Evolutionary conservation across 192 early-diverging fungal species (phyloP).

Genomic region (Backusella macrospora): DNA sequence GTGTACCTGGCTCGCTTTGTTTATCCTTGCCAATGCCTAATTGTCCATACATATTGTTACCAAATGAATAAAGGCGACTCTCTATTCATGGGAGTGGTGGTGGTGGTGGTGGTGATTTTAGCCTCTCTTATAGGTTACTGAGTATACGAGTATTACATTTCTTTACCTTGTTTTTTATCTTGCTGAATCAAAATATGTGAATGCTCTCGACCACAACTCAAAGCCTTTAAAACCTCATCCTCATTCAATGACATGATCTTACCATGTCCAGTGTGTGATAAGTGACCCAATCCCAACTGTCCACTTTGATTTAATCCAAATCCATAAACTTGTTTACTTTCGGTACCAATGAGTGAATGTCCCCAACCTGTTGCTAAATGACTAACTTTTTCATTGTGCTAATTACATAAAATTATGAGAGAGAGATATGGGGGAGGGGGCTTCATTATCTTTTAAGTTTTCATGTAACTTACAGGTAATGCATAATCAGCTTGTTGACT

Average conservation of each 20-base stretch:
- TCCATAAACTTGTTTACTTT: constrained; percentile 20
- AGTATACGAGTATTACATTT: neutral
- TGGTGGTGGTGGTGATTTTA: neutral
- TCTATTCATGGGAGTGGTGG: neutral
- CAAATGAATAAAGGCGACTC: constrained; percentile 53
- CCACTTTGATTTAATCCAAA: constrained; percentile 40
- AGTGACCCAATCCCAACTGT: constrained; percentile 30
- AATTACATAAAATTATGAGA: neutral
- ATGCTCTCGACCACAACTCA: constrained; percentile 72
- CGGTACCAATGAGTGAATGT: constrained; percentile 33
- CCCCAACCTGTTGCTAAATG: constrained; percentile 41
- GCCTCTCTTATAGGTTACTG: neutral
- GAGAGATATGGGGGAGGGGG: too few species aligned
- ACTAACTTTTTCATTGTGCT: constrained; percentile 19
- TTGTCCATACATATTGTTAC: constrained; percentile 73
- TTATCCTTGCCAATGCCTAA: constrained; percentile 56
- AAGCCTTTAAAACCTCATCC: constrained; percentile 8
- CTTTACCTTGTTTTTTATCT: neutral
- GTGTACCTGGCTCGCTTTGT: constrained; percentile 24
- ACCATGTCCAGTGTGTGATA: neutral
- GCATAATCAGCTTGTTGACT: constrained; percentile 25
- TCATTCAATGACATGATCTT: neutral
- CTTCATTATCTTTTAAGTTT: neutral
- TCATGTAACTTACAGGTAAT: constrained; percentile 20
- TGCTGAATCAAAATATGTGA: constrained; percentile 48